Conservation (phyloP, 352 stramenopile species). For the Phytophthora hibernalis region DNA sequence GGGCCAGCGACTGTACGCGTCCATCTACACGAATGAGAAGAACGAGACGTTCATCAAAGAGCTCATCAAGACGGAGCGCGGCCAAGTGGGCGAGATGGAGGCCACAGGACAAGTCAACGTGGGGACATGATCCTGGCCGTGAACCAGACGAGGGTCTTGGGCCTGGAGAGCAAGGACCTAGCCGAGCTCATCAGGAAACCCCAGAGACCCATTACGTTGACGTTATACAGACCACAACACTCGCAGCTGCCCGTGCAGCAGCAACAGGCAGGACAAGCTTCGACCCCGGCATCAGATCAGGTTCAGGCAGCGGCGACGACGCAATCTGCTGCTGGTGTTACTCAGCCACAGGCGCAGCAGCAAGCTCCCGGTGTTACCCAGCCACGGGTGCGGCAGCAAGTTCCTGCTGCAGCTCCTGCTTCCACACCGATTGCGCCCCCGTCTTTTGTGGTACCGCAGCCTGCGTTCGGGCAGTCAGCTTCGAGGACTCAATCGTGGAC, state of each 20-base stretch:
- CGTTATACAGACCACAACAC: slow-evolving; percentile 43
- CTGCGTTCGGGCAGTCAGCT: slow-evolving; percentile 1
- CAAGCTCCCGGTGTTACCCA: background rate
- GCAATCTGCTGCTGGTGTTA: slow-evolving; percentile 7
- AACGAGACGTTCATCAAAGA: slow-evolving; percentile 63
- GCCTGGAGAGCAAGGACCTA: slow-evolving; percentile 47
- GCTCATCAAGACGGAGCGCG: slow-evolving; percentile 56
- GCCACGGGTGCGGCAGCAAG: background rate
- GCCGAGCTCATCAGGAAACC: slow-evolving; percentile 59
- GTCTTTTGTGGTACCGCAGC: slow-evolving; percentile 18
- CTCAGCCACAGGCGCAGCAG: background rate
- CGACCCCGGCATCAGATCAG: background rate
- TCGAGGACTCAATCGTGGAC: slow-evolving; percentile 23
- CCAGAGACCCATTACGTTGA: slow-evolving; percentile 54
- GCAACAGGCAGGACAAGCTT: slow-evolving; percentile 1
- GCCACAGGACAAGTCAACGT: slow-evolving; percentile 52
- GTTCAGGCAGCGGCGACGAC: background rate
- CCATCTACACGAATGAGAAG: slow-evolving; percentile 60
- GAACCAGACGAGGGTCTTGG: slow-evolving; percentile 39
- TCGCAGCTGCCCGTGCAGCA: slow-evolving; percentile 5
- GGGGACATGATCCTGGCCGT: slow-evolving; percentile 67
- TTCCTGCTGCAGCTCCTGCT: too few relatives aligned
- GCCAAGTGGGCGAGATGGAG: slow-evolving; percentile 67
- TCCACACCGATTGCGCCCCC: slow-evolving; percentile 1
- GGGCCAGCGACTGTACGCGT: slow-evolving; percentile 69